Base-by-base conservation (phyloP, 371 early-diverging fungal genomes). In the Circinella minor region DNA sequence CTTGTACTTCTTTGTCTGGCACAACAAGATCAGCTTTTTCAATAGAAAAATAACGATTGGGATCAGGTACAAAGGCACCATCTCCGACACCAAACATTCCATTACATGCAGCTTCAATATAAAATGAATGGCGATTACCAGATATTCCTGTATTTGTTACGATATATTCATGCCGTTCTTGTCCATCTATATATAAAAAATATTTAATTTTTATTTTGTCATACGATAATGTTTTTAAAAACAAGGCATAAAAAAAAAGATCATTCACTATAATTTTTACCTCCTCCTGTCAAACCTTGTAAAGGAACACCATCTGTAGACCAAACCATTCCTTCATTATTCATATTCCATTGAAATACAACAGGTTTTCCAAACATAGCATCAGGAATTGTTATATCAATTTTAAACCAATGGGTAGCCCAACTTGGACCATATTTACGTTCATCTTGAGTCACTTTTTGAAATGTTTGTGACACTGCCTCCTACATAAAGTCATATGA, bases 31-130 rank as follows among this genome's bases (percentile, higher is more conserved):
- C 92, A 18, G 90, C 94, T 47, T 72, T 77, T 4, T 54, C 60
- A 43, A 91, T 76, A 6, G 69, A 64, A 61, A 82, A 92, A 20
- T 67, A 65, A 6, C 90, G 80, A 73, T 94, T 78, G 7, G 88
- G 87, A 15, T 92, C 82, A 0, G 96, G 94, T 0, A 95, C 92
- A 61, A 87, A 87, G 55, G 92, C 90, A 4, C 57, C 75, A 51
- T 84, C 81, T 17, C 92, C 95, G 48, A 89, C 86, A 43, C 98
- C 97, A 86, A 95, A 96, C 90, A 97, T 87, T 36, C 93, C 93
- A 78, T 98, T 98, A 77, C 96, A 95, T 1, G 96, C 97, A 39
- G 94, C 90, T 71, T 98, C 99, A 61, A 98, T 80, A 71, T 90
- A 96, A 64, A 96, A 88, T 9, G 88, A 80, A 59, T 88, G 82